Conservation (phyloP, 2,329 filamentous ascomycete genomes). For the Cladophialophora psammophila region DNA sequence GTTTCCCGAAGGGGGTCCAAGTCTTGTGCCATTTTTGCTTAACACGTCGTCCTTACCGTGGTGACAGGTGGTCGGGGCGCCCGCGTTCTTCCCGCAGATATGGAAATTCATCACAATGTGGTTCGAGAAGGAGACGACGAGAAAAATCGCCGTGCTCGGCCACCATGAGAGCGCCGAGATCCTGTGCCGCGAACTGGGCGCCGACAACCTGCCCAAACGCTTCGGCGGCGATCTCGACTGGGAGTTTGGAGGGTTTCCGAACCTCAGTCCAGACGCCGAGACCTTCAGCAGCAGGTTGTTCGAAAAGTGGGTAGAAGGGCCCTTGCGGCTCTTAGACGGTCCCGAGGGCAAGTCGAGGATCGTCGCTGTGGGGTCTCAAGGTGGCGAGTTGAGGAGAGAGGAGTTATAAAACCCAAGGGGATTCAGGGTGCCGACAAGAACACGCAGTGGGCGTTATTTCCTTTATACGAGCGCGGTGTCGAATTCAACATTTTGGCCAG, state of each 20-base stretch:
- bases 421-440: not conserved
- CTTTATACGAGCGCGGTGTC: not conserved
- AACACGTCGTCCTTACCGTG: too few relatives aligned
- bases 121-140: slow-evolving; percentile 63
- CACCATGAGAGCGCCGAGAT: slow-evolving; percentile 13
- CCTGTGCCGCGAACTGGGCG: slow-evolving; percentile 15
- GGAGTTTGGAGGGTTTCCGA: slow-evolving; percentile 23
- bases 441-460: too few relatives aligned
- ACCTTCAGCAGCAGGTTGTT: slow-evolving; percentile 9
- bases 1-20: too few relatives aligned
- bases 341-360: slow-evolving; percentile 16
- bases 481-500: not conserved
- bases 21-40: too few relatives aligned
- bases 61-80: slow-evolving; percentile 21
- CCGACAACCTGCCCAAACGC: slow-evolving; percentile 19
- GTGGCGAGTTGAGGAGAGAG: slow-evolving; percentile 20
- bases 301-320: slow-evolving; percentile 1
- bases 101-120: slow-evolving; percentile 94
- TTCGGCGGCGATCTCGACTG: slow-evolving; percentile 21
- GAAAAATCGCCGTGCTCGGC: slow-evolving; percentile 21
- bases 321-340: slow-evolving; percentile 13
- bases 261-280: slow-evolving; percentile 18
- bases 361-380: slow-evolving; percentile 17
- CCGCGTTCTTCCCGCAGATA: slow-evolving; percentile 84
- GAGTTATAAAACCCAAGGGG: not conserved